phyloP scores from a whole-genome alignment of 371 early-diverging fungal genomes.

The Mortierella sp. region DNA sequence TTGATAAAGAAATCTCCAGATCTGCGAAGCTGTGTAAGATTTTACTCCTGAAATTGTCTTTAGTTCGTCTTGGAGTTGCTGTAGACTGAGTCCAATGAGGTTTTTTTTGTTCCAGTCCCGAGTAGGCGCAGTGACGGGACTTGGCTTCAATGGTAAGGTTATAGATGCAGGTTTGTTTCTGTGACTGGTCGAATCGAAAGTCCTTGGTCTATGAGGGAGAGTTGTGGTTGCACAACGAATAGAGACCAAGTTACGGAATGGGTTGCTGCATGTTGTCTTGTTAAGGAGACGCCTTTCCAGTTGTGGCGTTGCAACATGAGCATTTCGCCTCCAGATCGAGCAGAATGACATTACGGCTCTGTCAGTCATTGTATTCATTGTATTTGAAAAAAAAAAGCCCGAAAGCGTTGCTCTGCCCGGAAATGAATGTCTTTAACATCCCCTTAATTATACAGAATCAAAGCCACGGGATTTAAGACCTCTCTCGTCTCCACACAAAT shows the following conservation, averaged over 20 bases:
- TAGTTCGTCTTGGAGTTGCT: constrained; percentile 60
- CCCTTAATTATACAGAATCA: not conserved
- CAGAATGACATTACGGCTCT: constrained; percentile 11
- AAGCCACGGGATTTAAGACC: not conserved
- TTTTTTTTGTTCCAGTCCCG: constrained; percentile 62
- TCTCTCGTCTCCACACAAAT: not conserved
- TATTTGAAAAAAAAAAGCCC: too few species aligned
- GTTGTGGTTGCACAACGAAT: constrained; percentile 9
- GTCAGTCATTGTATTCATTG: not conserved
- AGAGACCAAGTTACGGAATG: constrained; percentile 1
- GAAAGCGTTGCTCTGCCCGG: too few species aligned
- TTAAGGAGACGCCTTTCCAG: not conserved
- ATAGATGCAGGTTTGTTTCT: constrained; percentile 21
- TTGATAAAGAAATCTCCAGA: constrained; percentile 78
- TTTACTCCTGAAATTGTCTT: constrained; percentile 52
- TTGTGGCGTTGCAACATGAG: not conserved
- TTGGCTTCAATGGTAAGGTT: not conserved
- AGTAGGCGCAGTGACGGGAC: not conserved
- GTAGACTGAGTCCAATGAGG: constrained; percentile 61
- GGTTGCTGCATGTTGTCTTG: constrained; percentile 10
- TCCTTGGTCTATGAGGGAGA: constrained; percentile 20
- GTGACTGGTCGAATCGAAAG: constrained; percentile 50
- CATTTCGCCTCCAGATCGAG: constrained; percentile 14
- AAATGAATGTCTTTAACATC: too few species aligned
- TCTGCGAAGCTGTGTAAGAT: constrained; percentile 68